These are phyloP conservation scores for Coprinellus aureogranulatus DNA, from an alignment of 768 basidiomycete genomes.

Conservation along the genomic window DNA sequence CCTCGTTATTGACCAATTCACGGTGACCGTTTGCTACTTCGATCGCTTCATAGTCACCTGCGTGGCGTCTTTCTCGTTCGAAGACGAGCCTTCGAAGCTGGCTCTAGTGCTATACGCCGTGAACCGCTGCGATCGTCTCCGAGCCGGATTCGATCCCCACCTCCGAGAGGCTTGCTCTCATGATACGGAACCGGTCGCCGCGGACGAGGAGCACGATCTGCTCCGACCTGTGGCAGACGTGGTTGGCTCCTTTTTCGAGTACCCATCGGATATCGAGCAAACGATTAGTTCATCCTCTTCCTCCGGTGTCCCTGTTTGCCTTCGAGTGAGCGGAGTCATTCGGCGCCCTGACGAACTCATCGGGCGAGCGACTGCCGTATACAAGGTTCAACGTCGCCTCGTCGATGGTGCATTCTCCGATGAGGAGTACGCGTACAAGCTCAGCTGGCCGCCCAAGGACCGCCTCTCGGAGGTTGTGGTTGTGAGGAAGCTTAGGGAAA, in stretches of 20 bases:
- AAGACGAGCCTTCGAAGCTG: conserved; percentile 12
- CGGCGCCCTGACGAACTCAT: not conserved
- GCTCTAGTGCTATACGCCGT: conserved; percentile 21
- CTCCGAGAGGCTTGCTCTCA: conserved; percentile 5
- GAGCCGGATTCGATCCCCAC: conserved; percentile 18
- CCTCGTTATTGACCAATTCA: conserved; percentile 17
- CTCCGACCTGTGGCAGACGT: not conserved
- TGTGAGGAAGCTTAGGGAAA: not conserved
- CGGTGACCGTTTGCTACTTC: conserved; percentile 23
- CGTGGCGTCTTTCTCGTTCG: conserved; percentile 18
- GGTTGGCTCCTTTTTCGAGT: conserved; percentile 14
- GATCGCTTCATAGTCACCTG: conserved; percentile 23
- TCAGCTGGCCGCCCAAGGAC: not conserved
- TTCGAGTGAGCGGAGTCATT: not conserved
- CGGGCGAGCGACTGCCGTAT: not conserved
- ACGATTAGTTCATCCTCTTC: no score
- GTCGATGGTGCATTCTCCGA: not conserved
- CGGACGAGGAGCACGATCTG: conserved; percentile 9
- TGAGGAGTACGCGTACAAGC: not conserved
- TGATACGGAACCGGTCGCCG: not conserved
- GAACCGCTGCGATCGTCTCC: not conserved
- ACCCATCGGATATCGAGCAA: no score
- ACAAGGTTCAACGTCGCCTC: not conserved
- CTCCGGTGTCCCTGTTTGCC: not conserved
- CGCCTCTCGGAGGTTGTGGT: not conserved